Evolutionary conservation across 495 filamentous ascomycete species (phyloP).

Genomic region (Penicillium arizonense): DNA sequence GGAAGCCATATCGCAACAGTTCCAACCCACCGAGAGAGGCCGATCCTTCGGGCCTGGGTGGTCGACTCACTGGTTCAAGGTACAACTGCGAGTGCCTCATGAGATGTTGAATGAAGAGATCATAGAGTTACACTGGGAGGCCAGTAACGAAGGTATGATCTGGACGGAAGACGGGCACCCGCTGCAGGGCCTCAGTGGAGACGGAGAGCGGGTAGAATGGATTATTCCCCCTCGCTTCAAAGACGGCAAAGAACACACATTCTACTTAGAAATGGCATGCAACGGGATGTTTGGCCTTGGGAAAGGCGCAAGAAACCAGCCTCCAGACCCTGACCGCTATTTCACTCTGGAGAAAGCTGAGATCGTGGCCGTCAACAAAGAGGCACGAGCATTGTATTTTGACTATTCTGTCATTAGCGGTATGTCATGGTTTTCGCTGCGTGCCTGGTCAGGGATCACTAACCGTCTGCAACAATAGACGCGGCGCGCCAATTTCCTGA

Average conservation of each 20-base stretch:
- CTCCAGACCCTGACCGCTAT: conserved; percentile 77
- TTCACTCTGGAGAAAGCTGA: conserved; percentile 76
- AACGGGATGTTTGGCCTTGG: conserved; percentile 95
- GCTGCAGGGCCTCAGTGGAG: conserved; percentile 93
- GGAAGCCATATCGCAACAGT: conserved; percentile 81
- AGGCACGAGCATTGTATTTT: conserved; percentile 77
- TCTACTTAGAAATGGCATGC: conserved; percentile 98
- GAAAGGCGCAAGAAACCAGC: conserved; percentile 77
- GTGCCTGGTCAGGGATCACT: too few species aligned
- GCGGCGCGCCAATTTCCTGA: conserved; percentile 76
- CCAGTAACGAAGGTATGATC: conserved; percentile 85
- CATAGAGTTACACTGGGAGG: conserved; percentile 94
- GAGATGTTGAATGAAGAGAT: conserved; percentile 68
- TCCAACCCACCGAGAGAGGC: conserved; percentile 71
- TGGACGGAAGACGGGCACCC: conserved; percentile 87
- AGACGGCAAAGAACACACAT: conserved; percentile 80
- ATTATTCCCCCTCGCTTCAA: conserved; percentile 74
- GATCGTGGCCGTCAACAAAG: conserved; percentile 83
- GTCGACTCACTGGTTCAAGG: conserved; percentile 96
- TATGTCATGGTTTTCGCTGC: too few species aligned
- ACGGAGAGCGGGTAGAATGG: conserved; percentile 89
- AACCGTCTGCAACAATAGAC: conserved; percentile 34
- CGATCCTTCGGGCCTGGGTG: conserved; percentile 87
- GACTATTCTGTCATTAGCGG: conserved; percentile 91
- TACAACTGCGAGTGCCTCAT: conserved; percentile 71